phyloP scores from a whole-genome alignment of 768 basidiomycete genomes.

The Hortiboletus flavorubellus region DNA sequence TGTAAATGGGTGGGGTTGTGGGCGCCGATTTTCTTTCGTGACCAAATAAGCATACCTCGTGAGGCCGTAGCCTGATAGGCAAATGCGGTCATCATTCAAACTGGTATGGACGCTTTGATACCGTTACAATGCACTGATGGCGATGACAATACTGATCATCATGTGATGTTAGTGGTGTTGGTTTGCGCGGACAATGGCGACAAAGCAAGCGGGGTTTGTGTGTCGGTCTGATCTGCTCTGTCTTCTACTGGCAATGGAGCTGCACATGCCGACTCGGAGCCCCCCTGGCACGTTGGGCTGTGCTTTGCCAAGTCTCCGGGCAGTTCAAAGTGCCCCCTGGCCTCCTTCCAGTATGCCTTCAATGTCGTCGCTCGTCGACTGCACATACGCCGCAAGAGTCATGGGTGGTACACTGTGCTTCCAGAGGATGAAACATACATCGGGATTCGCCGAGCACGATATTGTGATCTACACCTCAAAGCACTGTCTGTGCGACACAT shows the following conservation, averaged over 20 bases:
- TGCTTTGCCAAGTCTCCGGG: background rate
- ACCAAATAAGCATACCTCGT: background rate
- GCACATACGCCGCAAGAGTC: background rate
- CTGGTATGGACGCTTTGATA: background rate
- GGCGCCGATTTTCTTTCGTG: background rate
- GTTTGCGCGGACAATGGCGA: background rate
- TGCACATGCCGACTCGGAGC: background rate
- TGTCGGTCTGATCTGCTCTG: background rate
- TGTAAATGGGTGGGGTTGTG: constrained; percentile 2
- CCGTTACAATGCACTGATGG: background rate
- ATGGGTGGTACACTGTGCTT: background rate
- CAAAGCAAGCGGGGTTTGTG: background rate
- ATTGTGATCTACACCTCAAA: background rate
- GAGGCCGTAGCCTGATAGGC: background rate
- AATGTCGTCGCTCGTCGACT: background rate
- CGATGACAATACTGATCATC: background rate
- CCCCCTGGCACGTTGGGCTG: background rate
- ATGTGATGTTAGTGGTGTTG: background rate
- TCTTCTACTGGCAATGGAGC: background rate
- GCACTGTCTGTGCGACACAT: too few species aligned
- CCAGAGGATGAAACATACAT: background rate
- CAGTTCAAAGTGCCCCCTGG: background rate
- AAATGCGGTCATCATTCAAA: background rate
- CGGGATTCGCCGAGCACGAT: background rate
- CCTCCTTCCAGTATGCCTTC: background rate